Evolutionary conservation across 169 alveolate species (phyloP).

Genomic region (Cryptosporidium bovis): DNA sequence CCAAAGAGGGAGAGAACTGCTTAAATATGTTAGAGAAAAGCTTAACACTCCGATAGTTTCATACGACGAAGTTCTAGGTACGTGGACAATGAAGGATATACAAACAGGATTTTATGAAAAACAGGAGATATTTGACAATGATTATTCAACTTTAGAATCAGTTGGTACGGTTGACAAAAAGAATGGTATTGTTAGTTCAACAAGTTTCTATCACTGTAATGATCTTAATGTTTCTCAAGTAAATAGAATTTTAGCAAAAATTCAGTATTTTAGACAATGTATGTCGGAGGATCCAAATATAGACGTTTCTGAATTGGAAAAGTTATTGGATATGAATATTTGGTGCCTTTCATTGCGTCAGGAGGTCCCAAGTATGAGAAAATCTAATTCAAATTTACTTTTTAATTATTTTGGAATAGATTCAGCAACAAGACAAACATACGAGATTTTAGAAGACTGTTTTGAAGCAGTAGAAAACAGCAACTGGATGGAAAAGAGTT

Average conservation of each 20-base stretch:
- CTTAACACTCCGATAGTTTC: slow-evolving; percentile 16
- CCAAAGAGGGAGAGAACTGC: slow-evolving; percentile 19
- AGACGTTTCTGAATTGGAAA: background rate
- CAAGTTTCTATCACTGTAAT: slow-evolving; percentile 19
- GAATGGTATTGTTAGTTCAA: background rate
- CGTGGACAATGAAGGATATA: slow-evolving; percentile 41
- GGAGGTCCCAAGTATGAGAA: slow-evolving; percentile 33
- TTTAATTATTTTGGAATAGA: slow-evolving; percentile 44
- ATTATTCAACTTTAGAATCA: slow-evolving; percentile 51
- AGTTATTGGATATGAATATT: slow-evolving; percentile 28
- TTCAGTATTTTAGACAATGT: slow-evolving; percentile 52
- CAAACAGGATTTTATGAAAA: background rate
- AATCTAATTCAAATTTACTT: slow-evolving; percentile 26
- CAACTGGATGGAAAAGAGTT: slow-evolving; percentile 11
- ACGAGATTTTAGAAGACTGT: slow-evolving; percentile 27
- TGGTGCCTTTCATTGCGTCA: slow-evolving; percentile 68
- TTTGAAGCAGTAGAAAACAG: slow-evolving; percentile 16
- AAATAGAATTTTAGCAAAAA: slow-evolving; percentile 42
- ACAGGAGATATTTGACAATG: background rate
- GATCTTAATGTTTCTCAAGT: slow-evolving; percentile 36
- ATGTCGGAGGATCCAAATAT: slow-evolving; percentile 19
- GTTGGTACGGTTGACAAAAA: slow-evolving; percentile 26
- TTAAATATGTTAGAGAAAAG: slow-evolving; percentile 21
- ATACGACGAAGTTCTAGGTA: slow-evolving; percentile 8
- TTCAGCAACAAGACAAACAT: slow-evolving; percentile 19